Conservation (phyloP, 495 filamentous ascomycete genomes). For the Penicillium cinerascens region DNA sequence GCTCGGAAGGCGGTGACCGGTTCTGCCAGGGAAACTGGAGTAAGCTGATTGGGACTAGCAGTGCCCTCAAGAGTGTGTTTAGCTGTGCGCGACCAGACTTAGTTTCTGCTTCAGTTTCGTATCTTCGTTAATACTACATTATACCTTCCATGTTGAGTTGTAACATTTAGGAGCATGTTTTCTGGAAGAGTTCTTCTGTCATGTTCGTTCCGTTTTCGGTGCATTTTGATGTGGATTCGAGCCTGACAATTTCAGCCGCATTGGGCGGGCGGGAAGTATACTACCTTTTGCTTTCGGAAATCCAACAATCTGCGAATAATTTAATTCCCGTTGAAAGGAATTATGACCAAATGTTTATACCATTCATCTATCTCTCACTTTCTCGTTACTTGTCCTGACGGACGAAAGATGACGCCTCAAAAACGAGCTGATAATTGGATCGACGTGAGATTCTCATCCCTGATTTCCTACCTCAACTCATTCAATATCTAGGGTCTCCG, state of each 20-base stretch:
- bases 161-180: not conserved
- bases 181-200: not conserved
- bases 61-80: too few relatives aligned
- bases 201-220: too few relatives aligned
- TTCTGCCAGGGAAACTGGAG: too few relatives aligned
- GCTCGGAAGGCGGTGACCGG: too few relatives aligned
- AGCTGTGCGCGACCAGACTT: too few relatives aligned
- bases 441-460: constrained; percentile 6
- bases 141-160: too few relatives aligned
- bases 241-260: not conserved
- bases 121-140: too few relatives aligned
- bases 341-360: not conserved
- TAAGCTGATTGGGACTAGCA: too few relatives aligned
- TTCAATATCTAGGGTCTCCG: constrained; percentile 6
- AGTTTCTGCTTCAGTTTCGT: too few relatives aligned
- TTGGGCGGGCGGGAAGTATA: not conserved
- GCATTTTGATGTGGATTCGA: not conserved
- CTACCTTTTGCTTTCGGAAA: not conserved
- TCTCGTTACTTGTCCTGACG: not conserved
- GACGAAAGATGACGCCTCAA: not conserved
- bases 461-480: not conserved
- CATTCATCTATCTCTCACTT: not conserved
- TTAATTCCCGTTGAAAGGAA: not conserved
- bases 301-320: not conserved
- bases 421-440: constrained; percentile 13